A percentile compares a stretch with the other conserved stretches of the same genome.
Conservation (phyloP, 2,329 filamentous ascomycete genomes). For the Venturia nashicola region DNA sequence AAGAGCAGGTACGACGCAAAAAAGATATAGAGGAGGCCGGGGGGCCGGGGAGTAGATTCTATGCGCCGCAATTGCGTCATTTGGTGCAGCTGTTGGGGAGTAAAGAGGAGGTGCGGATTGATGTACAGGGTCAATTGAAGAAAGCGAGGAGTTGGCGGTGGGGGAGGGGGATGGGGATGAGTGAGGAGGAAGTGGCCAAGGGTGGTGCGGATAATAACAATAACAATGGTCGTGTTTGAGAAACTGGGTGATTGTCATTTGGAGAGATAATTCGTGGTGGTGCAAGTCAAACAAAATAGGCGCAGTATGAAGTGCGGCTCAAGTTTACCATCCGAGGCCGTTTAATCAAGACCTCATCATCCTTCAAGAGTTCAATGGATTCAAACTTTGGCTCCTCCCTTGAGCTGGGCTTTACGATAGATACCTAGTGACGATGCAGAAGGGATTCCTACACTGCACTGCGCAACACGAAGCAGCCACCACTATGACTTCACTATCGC, state of each 20-base stretch:
- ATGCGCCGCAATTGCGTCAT: conserved; percentile 7
- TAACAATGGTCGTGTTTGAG: not conserved
- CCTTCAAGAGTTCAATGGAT: too few species aligned
- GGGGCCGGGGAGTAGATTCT: not conserved
- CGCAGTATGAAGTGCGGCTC: not conserved
- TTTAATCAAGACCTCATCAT: not conserved
- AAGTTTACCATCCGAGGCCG: not conserved
- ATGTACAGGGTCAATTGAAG: not conserved
- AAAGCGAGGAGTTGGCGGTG: not conserved
- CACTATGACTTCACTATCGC: not conserved
- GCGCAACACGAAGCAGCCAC: not conserved
- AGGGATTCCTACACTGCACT: not conserved
- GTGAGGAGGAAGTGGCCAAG: not conserved
- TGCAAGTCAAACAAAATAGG: not conserved
- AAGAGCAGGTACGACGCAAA: not conserved
- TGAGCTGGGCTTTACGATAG: not conserved
- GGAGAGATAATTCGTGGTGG: not conserved
- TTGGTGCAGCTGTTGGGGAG: conserved; percentile 6
- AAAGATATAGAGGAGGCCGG: not conserved
- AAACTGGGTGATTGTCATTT: not conserved
- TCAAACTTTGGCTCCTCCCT: not conserved
- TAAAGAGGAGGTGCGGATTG: conserved; percentile 4
- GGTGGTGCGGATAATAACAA: not conserved
- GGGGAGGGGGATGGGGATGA: conserved; percentile 1
- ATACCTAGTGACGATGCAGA: not conserved